phyloP scores from a whole-genome alignment of 2,329 filamentous ascomycete species.

The Xylariaceae sp. region DNA sequence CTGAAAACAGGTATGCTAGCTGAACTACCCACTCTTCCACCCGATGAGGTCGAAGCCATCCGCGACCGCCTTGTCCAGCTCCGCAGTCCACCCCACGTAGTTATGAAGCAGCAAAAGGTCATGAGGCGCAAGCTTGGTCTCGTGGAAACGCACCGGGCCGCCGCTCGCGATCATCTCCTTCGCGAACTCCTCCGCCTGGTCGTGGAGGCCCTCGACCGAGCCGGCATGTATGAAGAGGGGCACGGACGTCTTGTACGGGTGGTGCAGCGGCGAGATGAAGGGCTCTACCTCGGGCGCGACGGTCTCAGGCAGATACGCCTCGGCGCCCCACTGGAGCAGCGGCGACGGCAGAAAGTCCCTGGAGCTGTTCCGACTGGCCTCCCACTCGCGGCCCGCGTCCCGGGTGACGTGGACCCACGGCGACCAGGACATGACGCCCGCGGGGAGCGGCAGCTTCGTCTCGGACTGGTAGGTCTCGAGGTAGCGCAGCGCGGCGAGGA shows the following conservation, averaged over 20 bases:
- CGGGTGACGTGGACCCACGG: slow-evolving; percentile 17
- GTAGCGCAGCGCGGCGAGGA: slow-evolving; percentile 7
- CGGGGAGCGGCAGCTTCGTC: no score
- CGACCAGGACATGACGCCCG: slow-evolving; percentile 13
- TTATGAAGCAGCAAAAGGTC: no score
- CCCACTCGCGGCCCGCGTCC: slow-evolving; percentile 6
- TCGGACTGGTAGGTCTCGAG: slow-evolving; percentile 1
- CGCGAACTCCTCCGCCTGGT: slow-evolving; percentile 12
- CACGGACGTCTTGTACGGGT: slow-evolving; percentile 14
- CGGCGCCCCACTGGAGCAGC: slow-evolving; percentile 19
- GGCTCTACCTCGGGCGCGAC: slow-evolving; percentile 6
- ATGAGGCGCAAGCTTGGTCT: no score
- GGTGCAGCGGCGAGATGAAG: slow-evolving; percentile 18
- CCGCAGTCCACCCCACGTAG: no score
- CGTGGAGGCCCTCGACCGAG: slow-evolving; percentile 12
- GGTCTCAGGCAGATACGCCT: slow-evolving; percentile 11
- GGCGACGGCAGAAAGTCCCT: slow-evolving; percentile 12
- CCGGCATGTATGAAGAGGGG: slow-evolving; percentile 18
- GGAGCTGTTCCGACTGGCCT: slow-evolving; percentile 1
- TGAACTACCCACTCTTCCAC: no score
- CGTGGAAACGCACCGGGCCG: slow-evolving; percentile 4
- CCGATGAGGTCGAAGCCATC: no score
- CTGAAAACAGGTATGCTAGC: no score
- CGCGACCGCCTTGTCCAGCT: no score
- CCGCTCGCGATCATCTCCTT: slow-evolving; percentile 14